These are phyloP conservation scores for Trichoderma breve DNA, from an alignment of 2,329 filamentous ascomycete species.

Conservation along the genomic window DNA sequence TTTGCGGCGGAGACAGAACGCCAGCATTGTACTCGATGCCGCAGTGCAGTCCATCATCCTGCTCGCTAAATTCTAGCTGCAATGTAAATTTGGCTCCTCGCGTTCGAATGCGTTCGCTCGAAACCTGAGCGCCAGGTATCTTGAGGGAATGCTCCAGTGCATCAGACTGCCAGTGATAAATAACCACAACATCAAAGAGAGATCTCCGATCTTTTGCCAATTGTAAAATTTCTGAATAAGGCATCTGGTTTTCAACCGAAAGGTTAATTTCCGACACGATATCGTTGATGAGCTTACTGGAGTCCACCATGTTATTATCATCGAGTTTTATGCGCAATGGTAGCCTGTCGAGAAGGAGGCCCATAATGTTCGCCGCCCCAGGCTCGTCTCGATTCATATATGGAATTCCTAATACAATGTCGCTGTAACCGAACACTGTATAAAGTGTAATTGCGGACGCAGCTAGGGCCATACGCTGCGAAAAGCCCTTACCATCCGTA, in stretches of 20 bases:
- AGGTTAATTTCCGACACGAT: background rate
- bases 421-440: background rate
- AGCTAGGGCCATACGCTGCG: background rate
- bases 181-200: background rate
- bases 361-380: background rate
- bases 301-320: background rate
- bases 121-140: background rate
- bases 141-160: background rate
- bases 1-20: background rate
- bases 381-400: slow-evolving; percentile 8
- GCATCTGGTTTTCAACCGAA: background rate
- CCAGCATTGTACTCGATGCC: background rate
- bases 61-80: slow-evolving; percentile 3
- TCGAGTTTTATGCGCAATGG: background rate
- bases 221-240: background rate
- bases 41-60: background rate
- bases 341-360: background rate
- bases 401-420: background rate
- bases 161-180: slow-evolving; percentile 6
- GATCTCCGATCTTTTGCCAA: background rate
- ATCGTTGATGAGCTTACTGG: background rate
- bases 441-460: background rate
- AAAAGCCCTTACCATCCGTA: background rate
- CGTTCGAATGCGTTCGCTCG: background rate
- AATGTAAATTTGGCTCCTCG: background rate